Evolutionary conservation across 2,329 filamentous ascomycete species (phyloP), one percentile per base, ranked within the genome.

Genomic region (Penicillium sp.): DNA sequence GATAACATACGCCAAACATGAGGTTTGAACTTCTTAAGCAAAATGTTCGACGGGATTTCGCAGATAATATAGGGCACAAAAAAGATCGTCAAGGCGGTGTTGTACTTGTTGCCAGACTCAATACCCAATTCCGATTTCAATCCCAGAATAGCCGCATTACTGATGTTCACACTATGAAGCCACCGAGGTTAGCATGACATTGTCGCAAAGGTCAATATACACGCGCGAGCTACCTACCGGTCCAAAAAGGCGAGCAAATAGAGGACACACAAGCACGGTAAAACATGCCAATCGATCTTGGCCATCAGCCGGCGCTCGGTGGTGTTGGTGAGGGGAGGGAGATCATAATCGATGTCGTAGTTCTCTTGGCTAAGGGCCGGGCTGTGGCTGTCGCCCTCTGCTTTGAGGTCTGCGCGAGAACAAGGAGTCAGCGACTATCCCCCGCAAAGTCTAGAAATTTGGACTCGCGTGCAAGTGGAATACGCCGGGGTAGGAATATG

Each of bases 11-110:
- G 78, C 89, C 87, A 91, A 41, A 89, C 74, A 55, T 86, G 81
- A 1, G 87, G 87, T 56, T 79, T 82, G 48, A 87, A 75, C 52
- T 73, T 79, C 75, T 91, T 91, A 43, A 92, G 75, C 23, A 91
- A 72, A 48, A 91, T 82, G 65, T 89, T 89, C 59, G 84, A 87
- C 0, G 86, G 87, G 49, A 92, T 89, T 75, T 75, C 72, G 42
- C 69, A 75, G 48, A 89, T 63, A 61, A 89, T 78, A 67, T 92
- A 93, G 1, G 89, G 88, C 1, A 92, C 82, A 71, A 92, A 93
- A 76, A 93, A 92, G 64, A 92, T 90, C 50, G 87, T 88, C 54
- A 92, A 77, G 1, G 86, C 86, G 12, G 85, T 89, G 70, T 91
- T 92, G 73, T 89, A 92, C 64, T 89, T 75, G 4, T 67, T 77